Percentiles rank a stretch among this genome's conserved stretches.
Evolutionary conservation across 2,329 filamentous ascomycete genomes (phyloP).

Genomic region (Aureobasidium namibiae): DNA sequence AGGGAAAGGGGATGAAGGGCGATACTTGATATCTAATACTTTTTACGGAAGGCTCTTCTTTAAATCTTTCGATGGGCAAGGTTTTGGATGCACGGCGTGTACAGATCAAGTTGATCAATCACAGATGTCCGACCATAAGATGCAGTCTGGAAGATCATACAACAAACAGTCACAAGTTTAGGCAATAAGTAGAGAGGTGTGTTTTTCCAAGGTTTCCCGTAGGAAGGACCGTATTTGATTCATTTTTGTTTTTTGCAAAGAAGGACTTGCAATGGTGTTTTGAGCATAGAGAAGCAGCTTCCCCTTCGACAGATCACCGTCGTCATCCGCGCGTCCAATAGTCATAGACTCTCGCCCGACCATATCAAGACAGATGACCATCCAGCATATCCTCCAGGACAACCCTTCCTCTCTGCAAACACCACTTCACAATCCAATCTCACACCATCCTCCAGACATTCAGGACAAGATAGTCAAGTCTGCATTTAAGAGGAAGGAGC

Average conservation of each 20-base stretch:
- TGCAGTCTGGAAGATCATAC: too few species aligned
- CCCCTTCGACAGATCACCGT: not conserved
- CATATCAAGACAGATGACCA: constrained; percentile 1
- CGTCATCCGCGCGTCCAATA: not conserved
- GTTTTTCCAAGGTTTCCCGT: constrained; percentile 2
- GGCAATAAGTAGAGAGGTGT: not conserved
- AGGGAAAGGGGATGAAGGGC: too few species aligned
- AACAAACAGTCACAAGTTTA: not conserved
- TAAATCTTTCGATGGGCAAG: too few species aligned
- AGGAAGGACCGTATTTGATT: constrained; percentile 4
- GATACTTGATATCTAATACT: too few species aligned
- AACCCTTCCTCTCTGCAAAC: not conserved
- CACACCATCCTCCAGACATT: not conserved
- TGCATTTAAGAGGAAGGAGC: constrained; percentile 35
- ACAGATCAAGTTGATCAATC: too few species aligned
- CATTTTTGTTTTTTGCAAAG: constrained; percentile 7
- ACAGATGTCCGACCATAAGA: too few species aligned
- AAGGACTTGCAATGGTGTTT: not conserved
- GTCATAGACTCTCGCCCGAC: constrained; percentile 1
- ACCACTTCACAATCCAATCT: not conserved
- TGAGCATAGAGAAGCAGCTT: not conserved
- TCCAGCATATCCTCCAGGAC: not conserved
- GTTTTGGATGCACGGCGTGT: too few species aligned
- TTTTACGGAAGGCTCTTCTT: too few species aligned
- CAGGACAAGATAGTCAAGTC: not conserved